These are phyloP conservation scores for Albugo laibachii DNA, from an alignment of 352 stramenopile genomes.

Conservation along the genomic window DNA sequence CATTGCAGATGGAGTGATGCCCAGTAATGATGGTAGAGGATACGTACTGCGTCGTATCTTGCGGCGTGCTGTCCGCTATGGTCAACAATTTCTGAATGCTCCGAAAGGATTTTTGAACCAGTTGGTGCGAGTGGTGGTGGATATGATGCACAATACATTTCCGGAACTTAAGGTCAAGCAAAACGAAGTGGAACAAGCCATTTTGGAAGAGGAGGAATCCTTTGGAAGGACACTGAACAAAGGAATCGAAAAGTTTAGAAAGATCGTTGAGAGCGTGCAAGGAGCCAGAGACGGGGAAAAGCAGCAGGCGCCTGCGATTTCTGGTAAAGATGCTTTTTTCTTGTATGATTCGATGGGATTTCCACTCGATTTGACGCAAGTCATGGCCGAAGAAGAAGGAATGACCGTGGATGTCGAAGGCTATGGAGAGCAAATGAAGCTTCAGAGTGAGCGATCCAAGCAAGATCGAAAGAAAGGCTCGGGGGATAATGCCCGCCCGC, in stretches of 20 bases:
- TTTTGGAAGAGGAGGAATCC: constrained; percentile 92
- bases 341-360: constrained; percentile 99
- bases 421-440: constrained; percentile 88
- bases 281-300: constrained; percentile 25
- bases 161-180: constrained; percentile 90
- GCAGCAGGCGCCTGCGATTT: constrained; percentile 56
- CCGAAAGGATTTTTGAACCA: constrained; percentile 89
- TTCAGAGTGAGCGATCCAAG: constrained; percentile 70
- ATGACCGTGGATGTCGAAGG: constrained; percentile 88
- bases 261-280: constrained; percentile 65
- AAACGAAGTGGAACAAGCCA: constrained; percentile 81
- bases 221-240: constrained; percentile 93
- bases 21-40: constrained; percentile 92
- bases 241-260: constrained; percentile 77
- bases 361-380: constrained; percentile 95
- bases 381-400: constrained; percentile 91
- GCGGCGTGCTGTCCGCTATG: constrained; percentile 93
- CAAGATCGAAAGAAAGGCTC: constrained; percentile 79
- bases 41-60: constrained; percentile 98
- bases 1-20: constrained; percentile 93
- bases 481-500: constrained; percentile 33
- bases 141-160: constrained; percentile 88
- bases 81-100: constrained; percentile 92
- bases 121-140: constrained; percentile 87
- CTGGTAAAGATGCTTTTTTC: constrained; percentile 93